Base-by-base conservation (phyloP, 176 grass and related monocot species). In the Canna indica region DNA sequence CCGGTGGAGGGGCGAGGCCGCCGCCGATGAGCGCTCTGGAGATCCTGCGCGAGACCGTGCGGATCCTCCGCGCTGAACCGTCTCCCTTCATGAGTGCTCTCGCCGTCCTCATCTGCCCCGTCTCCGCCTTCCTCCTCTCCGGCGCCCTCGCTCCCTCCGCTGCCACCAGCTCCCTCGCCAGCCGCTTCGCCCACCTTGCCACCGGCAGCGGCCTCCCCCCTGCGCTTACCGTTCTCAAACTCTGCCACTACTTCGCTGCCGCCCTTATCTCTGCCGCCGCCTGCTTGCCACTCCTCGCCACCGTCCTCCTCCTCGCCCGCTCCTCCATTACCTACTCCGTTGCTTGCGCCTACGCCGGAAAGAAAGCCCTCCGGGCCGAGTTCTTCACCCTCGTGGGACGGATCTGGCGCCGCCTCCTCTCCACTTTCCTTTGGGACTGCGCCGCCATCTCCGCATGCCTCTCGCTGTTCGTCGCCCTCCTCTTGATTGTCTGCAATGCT, bases 71-170 rank as follows among this genome's bases (percentile, higher is more conserved):
- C 18, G 78, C 79, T 2, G 88, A 97, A 69, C 88, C 93, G 34
- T 76, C 87, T 75, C 70, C 80, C 26, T 97, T 97, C 84, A 85
- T 83, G 36, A 76, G 82, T 48, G 72, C 83, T 47, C 88, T 97
- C 48, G 83, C 83, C 83, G 83, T 91, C 67, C 81, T 97, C 75
- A 78, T 97, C 68, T 97, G 88, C 79, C 93, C 93, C 56, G 93
- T 88, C 50, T 90, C 93, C 15, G 84, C 83, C 4, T 72, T 73
- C 73, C 78, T 96, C 74, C 88, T 96, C 65, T 96, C 83, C 74
- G 81, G 78, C 54, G 71, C 85, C 30, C 70, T 90, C 71, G 76
- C 87, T 12, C 86, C 83, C 8, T 73, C 72, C 0, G 14, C 93
- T 5, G 25, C 68, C 34, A 84, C 82, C 71, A 46, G 77, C 41